Conservation (phyloP, 2,329 filamentous ascomycete genomes). For the Cladorrhinum sp. region DNA sequence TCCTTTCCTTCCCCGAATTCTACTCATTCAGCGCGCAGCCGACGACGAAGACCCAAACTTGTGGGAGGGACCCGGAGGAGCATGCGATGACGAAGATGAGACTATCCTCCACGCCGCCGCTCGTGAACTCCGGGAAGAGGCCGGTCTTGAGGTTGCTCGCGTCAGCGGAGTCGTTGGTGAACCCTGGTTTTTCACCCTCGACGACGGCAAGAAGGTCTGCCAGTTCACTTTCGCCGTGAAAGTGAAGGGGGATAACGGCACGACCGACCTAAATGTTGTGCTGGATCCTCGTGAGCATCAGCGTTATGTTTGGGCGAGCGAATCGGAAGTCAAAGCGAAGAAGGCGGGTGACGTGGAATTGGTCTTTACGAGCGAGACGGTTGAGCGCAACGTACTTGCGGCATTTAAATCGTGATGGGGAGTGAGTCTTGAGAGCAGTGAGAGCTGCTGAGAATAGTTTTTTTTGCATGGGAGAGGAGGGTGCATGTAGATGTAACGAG, state of each 20-base stretch:
- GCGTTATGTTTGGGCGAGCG: not conserved
- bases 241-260: not conserved
- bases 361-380: not conserved
- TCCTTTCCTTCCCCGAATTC: not conserved
- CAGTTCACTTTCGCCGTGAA: not conserved
- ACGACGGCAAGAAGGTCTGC: not conserved
- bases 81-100: not conserved
- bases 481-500: too few species aligned
- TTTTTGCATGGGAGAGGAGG: too few species aligned
- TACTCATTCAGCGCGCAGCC: slow-evolving; percentile 2
- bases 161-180: not conserved
- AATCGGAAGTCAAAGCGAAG: not conserved
- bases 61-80: slow-evolving; percentile 1
- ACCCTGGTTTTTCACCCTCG: not conserved
- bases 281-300: not conserved
- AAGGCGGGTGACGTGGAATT: not conserved
- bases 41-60: not conserved
- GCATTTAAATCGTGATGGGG: not conserved
- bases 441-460: too few species aligned
- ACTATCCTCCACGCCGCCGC: not conserved
- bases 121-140: slow-evolving; percentile 2
- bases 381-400: not conserved
- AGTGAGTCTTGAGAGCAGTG: not conserved
- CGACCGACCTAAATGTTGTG: not conserved
- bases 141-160: not conserved